A percentile compares a stretch with the other conserved stretches of the same genome.
These are phyloP conservation scores for Hymenotorrendiella dingleyae DNA, from an alignment of 2,329 filamentous ascomycete species.

Conservation along the genomic window DNA sequence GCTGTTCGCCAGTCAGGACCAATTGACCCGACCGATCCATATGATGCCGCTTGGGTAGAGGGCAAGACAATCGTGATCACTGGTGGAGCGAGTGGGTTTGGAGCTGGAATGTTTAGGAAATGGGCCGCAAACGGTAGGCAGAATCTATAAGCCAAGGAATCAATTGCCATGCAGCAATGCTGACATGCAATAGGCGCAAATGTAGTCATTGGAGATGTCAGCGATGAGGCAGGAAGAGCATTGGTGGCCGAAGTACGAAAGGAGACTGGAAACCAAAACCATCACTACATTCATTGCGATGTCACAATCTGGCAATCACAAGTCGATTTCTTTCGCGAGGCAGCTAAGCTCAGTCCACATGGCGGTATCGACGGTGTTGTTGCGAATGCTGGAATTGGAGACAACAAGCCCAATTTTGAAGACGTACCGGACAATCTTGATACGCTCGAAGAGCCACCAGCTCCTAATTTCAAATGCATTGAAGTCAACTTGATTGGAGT, in stretches of 20 bases:
- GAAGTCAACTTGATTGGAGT: conserved; percentile 60
- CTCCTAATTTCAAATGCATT: conserved; percentile 47
- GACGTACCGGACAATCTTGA: conserved; percentile 32
- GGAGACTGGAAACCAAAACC: conserved; percentile 36
- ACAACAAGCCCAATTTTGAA: conserved; percentile 40
- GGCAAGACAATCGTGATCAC: conserved; percentile 58
- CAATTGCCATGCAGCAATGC: too few species aligned
- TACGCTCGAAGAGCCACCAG: conserved; percentile 37
- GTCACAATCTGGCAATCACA: conserved; percentile 61
- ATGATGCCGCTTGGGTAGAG: conserved; percentile 39
- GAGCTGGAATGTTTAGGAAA: conserved; percentile 45
- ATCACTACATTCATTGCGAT: conserved; percentile 56
- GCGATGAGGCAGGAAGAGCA: conserved; percentile 45
- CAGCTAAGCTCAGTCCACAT: conserved; percentile 46
- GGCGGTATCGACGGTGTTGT: conserved; percentile 57
- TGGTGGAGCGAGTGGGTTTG: conserved; percentile 57
- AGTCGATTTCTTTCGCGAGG: conserved; percentile 55
- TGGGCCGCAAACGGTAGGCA: conserved; percentile 51
- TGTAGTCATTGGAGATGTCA: conserved; percentile 59
- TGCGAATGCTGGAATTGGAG: conserved; percentile 59
- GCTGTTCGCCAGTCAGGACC: conserved; percentile 30
- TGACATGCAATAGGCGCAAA: conserved; percentile 44
- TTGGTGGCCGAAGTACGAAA: conserved; percentile 48
- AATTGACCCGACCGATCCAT: conserved; percentile 40
- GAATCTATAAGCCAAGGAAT: too few species aligned